phyloP scores from a whole-genome alignment of 345 rosid genomes.

The Lepidium didymum region DNA sequence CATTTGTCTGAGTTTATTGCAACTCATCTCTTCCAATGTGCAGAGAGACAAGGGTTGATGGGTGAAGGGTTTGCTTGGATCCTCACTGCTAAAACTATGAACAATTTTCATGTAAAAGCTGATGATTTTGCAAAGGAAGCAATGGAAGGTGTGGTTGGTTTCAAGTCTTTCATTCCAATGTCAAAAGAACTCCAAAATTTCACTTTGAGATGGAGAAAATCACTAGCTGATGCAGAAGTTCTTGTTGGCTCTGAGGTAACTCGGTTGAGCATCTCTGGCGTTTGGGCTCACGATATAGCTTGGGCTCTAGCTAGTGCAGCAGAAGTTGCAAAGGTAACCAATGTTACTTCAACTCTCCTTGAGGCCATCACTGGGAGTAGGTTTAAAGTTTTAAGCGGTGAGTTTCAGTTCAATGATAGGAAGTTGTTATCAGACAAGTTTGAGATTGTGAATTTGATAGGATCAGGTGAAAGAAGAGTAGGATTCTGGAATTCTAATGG shows the following conservation, averaged over 20 bases:
- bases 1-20: slow-evolving; percentile 19
- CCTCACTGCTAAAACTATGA: slow-evolving; percentile 15
- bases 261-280: slow-evolving; percentile 7
- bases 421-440: slow-evolving; percentile 11
- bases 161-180: slow-evolving; percentile 27
- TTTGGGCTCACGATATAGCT: slow-evolving; percentile 33
- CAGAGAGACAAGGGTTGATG: slow-evolving; percentile 23
- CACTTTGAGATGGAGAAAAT: slow-evolving; percentile 24
- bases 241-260: not conserved
- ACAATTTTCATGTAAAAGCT: not conserved
- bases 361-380: slow-evolving; percentile 9
- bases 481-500: slow-evolving; percentile 27
- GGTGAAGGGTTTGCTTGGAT: slow-evolving; percentile 39
- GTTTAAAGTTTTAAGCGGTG: slow-evolving; percentile 32
- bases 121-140: not conserved
- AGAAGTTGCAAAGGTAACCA: not conserved
- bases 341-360: slow-evolving; percentile 14
- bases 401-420: slow-evolving; percentile 7
- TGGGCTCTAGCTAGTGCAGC: slow-evolving; percentile 25
- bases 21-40: slow-evolving; percentile 19
- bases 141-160: slow-evolving; percentile 40
- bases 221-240: not conserved
- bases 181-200: slow-evolving; percentile 31
- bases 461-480: slow-evolving; percentile 20
- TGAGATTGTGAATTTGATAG: slow-evolving; percentile 35